phyloP scores from a whole-genome alignment of 2,329 filamentous ascomycete genomes.

The Thermothelomyces thermophilus region DNA sequence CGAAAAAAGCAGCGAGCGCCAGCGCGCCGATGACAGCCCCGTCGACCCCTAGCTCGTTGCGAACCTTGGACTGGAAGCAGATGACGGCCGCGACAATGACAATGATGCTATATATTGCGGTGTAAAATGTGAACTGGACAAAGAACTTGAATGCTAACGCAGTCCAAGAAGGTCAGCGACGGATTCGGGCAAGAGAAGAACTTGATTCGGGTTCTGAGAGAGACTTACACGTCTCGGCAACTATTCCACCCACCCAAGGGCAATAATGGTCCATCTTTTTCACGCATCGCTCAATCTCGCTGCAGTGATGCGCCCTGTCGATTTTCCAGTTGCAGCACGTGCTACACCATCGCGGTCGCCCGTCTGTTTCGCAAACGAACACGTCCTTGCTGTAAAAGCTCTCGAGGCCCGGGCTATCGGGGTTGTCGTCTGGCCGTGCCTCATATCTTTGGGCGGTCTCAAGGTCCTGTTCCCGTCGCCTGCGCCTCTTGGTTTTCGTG shows the following conservation, averaged over 20 bases:
- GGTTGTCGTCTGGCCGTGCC: constrained; percentile 37
- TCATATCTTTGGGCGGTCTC: constrained; percentile 21
- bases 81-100: constrained; percentile 58
- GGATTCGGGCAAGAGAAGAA: too few relatives aligned
- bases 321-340: constrained; percentile 82
- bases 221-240: constrained; percentile 65
- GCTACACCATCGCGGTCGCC: constrained; percentile 80
- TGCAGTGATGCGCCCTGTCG: constrained; percentile 81
- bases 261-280: constrained; percentile 94
- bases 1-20: constrained; percentile 64
- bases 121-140: constrained; percentile 75
- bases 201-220: not conserved
- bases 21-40: constrained; percentile 60
- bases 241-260: constrained; percentile 91
- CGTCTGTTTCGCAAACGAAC: constrained; percentile 77
- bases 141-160: constrained; percentile 77
- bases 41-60: constrained; percentile 39
- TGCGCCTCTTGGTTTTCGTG: constrained; percentile 11
- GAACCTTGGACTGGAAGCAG: constrained; percentile 50
- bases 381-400: constrained; percentile 74
- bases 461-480: constrained; percentile 19
- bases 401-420: constrained; percentile 64
- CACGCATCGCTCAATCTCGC: constrained; percentile 74
- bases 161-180: not conserved
- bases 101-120: constrained; percentile 59